phyloP scores from a whole-genome alignment of 768 basidiomycete species.

The Podaxis sp. region DNA sequence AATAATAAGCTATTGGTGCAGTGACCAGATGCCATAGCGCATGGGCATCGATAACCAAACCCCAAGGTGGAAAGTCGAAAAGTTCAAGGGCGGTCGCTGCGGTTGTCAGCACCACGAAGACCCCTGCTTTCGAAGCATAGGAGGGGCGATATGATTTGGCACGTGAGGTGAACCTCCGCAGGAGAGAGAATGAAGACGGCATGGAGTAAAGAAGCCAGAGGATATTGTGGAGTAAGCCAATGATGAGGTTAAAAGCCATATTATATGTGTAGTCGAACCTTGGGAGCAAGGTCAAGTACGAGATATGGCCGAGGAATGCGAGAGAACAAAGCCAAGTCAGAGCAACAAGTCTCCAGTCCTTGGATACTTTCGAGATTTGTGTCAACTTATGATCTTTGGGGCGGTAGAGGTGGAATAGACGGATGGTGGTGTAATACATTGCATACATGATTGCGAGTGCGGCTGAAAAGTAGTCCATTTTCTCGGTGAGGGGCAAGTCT shows the following conservation, averaged over 20 bases:
- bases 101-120: conserved; percentile 70
- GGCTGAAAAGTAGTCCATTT: conserved; percentile 94
- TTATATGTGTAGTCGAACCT: conserved; percentile 95
- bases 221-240: conserved; percentile 78
- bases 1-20: conserved; percentile 67
- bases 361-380: conserved; percentile 21
- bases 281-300: conserved; percentile 72
- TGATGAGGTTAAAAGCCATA: conserved; percentile 73
- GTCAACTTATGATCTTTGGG: conserved; percentile 24
- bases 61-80: conserved; percentile 85
- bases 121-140: conserved; percentile 50
- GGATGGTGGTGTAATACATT: conserved; percentile 74
- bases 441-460: conserved; percentile 80
- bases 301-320: conserved; percentile 65
- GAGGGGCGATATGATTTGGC: conserved; percentile 57
- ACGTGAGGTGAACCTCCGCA: conserved; percentile 54
- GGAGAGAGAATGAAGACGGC: conserved; percentile 41
- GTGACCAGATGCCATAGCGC: conserved; percentile 92
- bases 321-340: conserved; percentile 57
- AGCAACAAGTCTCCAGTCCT: conserved; percentile 19
- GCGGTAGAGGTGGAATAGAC: conserved; percentile 71
- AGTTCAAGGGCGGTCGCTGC: conserved; percentile 79
- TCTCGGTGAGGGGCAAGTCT: conserved; percentile 86
- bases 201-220: conserved; percentile 79
- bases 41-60: conserved; percentile 83